A percentile compares a stretch with the other conserved stretches of the same genome.
Evolutionary conservation across 371 early-diverging fungal species (phyloP).

Genomic region (Rhizomucor miehei): DNA sequence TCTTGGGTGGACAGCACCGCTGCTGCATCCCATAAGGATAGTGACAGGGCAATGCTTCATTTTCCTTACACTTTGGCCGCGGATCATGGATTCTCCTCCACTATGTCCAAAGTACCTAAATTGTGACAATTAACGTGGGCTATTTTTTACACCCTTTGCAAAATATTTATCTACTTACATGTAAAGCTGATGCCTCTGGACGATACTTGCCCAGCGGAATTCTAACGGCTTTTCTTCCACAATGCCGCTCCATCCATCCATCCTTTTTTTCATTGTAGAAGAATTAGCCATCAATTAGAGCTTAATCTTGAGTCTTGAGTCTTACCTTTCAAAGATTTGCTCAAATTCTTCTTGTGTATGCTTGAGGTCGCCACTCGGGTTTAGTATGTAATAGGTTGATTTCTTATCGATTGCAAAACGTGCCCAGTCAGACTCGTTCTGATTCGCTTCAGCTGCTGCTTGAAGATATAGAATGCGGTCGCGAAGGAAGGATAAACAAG

Average conservation of each 20-base stretch:
- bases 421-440: slow-evolving; percentile 20
- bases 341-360: slow-evolving; percentile 80
- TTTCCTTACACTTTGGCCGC: slow-evolving; percentile 62
- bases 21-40: slow-evolving; percentile 91
- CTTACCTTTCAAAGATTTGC: slow-evolving; percentile 49
- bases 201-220: slow-evolving; percentile 55
- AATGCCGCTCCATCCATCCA: slow-evolving; percentile 68
- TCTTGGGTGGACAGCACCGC: slow-evolving; percentile 63
- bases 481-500: slow-evolving; percentile 71
- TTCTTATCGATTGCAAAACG: slow-evolving; percentile 48
- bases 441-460: slow-evolving; percentile 10
- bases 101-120: slow-evolving; percentile 97
- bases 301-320: neutral
- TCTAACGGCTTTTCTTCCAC: slow-evolving; percentile 69
- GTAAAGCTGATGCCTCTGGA: slow-evolving; percentile 18
- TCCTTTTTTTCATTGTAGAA: neutral
- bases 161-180: neutral
- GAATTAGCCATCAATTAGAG: neutral
- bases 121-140: neutral
- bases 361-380: slow-evolving; percentile 84
- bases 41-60: slow-evolving; percentile 70
- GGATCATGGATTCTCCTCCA: slow-evolving; percentile 87
- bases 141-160: too few species aligned
- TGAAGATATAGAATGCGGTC: slow-evolving; percentile 54
- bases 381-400: slow-evolving; percentile 78